Base-by-base conservation (phyloP, 805 yeast genomes). In the Candida pseudoglaebosa region DNA sequence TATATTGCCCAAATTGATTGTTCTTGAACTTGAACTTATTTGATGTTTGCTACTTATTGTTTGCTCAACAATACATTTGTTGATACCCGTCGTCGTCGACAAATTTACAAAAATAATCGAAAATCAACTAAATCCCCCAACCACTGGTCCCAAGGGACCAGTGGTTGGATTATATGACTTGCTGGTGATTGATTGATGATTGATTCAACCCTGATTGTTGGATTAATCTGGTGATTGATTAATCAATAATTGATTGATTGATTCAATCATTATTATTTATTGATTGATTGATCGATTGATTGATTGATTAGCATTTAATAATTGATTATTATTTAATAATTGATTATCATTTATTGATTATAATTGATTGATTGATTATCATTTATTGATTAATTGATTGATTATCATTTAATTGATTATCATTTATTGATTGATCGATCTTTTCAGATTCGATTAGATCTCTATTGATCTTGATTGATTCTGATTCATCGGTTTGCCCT, bases 191-290 rank as follows among this genome's bases (percentile, higher is more conserved):
- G 24, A 21, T 21, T 28, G 15, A 14, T 28, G 30, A n/a, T 14
- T 7, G 7, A n/a, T 13, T n/a, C 30, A 28, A 6, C 30, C 30
- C 16, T 13, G 12, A 28, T n/a, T n/a, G 6, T 12, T 28, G 7
- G 7, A 28, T n/a, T n/a, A n/a, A 28, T 14, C 16, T 28, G 13
- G 30, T 7, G 15, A n/a, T n/a, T n/a, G n/a, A n/a, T n/a, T n/a
- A 21, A 7, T 9, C 24, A 21, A 7, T 21, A 9, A 9, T 21
- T 21, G 24, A 9, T 21, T 21, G 24, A 21, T 21, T 21, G 9
- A 9, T 21, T 21, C 9, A 9, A 7, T 21, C 24, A n/a, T 32
- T 32, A 12, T 7, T 32, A 33, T 33, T 37, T 35, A 22, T 22
- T 35, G 24, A 19, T 39, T 30, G 22, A 18, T 18, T 21, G 17